These are phyloP conservation scores for Pascua sp. DNA, from an alignment of 1,284 basidiomycete species.

Conservation along the genomic window DNA sequence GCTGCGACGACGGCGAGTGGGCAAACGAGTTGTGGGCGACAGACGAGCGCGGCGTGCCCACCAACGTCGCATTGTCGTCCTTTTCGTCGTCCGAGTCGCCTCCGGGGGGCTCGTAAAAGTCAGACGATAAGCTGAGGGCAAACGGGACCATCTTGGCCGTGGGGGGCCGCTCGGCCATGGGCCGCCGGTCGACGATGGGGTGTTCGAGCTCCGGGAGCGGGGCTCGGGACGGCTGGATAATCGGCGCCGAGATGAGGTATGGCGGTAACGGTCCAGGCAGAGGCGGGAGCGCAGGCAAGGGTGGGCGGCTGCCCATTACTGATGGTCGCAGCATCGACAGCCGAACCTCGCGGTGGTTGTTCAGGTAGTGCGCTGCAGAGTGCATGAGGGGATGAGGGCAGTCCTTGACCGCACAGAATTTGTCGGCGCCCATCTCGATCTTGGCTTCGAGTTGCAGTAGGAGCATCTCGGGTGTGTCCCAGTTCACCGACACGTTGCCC, in stretches of 20 bases:
- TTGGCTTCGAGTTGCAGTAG: too few relatives aligned
- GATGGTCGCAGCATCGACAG: neutral
- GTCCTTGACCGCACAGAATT: neutral
- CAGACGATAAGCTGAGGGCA: slow-evolving; percentile 2
- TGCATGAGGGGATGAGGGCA: neutral
- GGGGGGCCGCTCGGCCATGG: slow-evolving; percentile 23
- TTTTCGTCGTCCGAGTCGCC: neutral
- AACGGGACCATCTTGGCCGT: neutral
- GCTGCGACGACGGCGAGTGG: neutral
- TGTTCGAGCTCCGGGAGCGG: neutral
- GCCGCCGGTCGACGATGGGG: slow-evolving; percentile 60
- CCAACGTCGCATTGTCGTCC: slow-evolving; percentile 2
- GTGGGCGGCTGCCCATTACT: neutral
- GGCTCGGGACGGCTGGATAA: slow-evolving; percentile 2
- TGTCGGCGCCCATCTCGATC: neutral
- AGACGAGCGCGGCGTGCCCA: neutral
- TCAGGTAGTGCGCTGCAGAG: neutral
- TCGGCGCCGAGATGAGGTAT: slow-evolving; percentile 1
- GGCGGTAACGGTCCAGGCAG: neutral
- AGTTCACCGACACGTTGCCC: too few relatives aligned
- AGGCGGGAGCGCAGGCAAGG: neutral
- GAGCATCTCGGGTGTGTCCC: too few relatives aligned
- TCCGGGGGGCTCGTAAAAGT: neutral
- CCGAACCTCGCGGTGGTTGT: neutral
- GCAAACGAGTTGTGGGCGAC: neutral